Percentiles rank a stretch among this genome's conserved stretches.
Evolutionary conservation across 192 early-diverging fungal species (phyloP).

Genomic region (Coemansia sp.): DNA sequence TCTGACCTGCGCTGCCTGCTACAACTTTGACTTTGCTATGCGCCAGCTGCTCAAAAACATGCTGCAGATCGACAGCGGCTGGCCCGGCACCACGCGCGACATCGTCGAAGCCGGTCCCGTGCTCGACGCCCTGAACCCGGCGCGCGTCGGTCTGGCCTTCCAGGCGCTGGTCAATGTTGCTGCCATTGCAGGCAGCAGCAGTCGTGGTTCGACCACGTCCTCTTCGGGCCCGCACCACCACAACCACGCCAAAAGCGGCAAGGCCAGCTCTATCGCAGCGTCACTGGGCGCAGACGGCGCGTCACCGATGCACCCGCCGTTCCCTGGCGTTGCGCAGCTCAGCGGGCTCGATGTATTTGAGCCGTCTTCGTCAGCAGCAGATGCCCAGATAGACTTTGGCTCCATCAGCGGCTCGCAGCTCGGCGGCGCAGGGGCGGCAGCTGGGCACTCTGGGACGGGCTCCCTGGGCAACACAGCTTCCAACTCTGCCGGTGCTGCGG

Average conservation of each 20-base stretch:
- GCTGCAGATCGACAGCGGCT: conserved; percentile 52
- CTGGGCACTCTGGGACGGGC: not conserved
- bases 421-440: conserved; percentile 1
- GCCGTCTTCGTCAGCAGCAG: not conserved
- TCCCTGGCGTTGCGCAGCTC: conserved; percentile 46
- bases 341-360: conserved; percentile 44
- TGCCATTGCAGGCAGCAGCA: conserved; percentile 31
- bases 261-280: not conserved
- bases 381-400: not conserved
- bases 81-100: conserved; percentile 49
- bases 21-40: conserved; percentile 53
- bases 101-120: conserved; percentile 40
- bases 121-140: conserved; percentile 50
- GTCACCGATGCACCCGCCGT: conserved; percentile 23
- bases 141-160: conserved; percentile 44
- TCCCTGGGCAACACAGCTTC: not conserved
- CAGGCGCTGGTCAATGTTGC: conserved; percentile 50
- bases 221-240: not conserved
- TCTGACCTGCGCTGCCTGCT: conserved; percentile 52
- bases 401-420: not conserved
- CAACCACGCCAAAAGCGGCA: not conserved
- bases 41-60: conserved; percentile 43
- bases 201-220: not conserved
- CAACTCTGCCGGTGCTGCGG: not conserved
- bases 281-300: not conserved